Base-by-base conservation (phyloP, 225 moss, liverwort and hornwort genomes). In the Rhytidiadelphus loreus region DNA sequence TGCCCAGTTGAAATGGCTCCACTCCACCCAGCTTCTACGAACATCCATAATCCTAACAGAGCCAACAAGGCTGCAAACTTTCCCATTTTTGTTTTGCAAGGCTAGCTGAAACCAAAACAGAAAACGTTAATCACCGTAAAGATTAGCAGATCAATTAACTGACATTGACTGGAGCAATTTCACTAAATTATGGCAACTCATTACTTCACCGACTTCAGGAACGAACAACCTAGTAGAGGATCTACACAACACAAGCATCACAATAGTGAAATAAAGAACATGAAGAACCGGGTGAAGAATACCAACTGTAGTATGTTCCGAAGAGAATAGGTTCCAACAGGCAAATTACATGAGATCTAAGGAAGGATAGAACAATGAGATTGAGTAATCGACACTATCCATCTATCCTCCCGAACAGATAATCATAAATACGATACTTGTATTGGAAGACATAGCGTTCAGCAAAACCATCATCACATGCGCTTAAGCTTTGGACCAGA, bases 31-130 rank as follows among this genome's bases (percentile, higher is more conserved):
- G 66, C 73, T 61, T 60, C 85, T 52, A 64, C 60, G 13, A 89
- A 77, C 58, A 89, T 78, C 89, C 91, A 91, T 87, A 91, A 26
- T 55, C 87, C 91, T 89, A 87, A n/a, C 30, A 92, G 72, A 81
- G 85, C 82, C 80, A 87, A 79, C 33, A 85, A 46, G 78, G 66
- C 78, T 50, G 83, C 87, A 52, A 55, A 59, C 73, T 73, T 86
- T 30, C 72, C 89, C 91, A 89, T 91, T 61, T 69, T 83, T 74
- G 68, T 66, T 61, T 53, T 25, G 65, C 83, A 43, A 83, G 30
- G 65, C 86, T 41, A 80, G 46, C 87, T 91, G 89, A 81, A 50
- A 75, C 17, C 37, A 80, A 48, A 46, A 80, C 21, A 60, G 63
- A 62, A 37, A 48, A 46, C 18, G 9, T 43, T 13, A 43, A 19